Evolutionary conservation across 2,329 filamentous ascomycete genomes (phyloP).

Genomic region (Talaromyces sp.): DNA sequence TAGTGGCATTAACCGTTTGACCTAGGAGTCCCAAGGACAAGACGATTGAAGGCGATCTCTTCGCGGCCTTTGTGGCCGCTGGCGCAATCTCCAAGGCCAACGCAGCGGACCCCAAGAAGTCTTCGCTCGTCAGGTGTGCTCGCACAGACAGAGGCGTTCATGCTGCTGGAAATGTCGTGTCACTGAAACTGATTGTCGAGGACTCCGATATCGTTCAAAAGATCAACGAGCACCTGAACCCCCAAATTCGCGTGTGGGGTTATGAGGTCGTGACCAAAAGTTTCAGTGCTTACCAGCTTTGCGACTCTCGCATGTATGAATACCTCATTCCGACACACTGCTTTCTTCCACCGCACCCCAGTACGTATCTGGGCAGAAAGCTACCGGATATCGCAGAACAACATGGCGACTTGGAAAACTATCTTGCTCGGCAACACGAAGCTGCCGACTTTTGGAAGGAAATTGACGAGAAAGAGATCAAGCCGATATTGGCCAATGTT

Average conservation of each 20-base stretch:
- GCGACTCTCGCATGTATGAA: slow-evolving; percentile 95
- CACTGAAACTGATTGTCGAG: slow-evolving; percentile 91
- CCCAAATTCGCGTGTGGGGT: slow-evolving; percentile 93
- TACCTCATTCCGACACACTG: slow-evolving; percentile 93
- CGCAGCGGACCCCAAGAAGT: slow-evolving; percentile 94
- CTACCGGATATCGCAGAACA: slow-evolving; percentile 73
- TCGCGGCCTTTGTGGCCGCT: slow-evolving; percentile 83
- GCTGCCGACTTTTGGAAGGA: slow-evolving; percentile 77
- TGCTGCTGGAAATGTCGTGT: slow-evolving; percentile 91
- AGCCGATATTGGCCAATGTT: slow-evolving; percentile 55
- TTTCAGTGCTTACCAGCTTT: slow-evolving; percentile 92
- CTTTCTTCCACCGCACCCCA: slow-evolving; percentile 85
- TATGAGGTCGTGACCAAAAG: slow-evolving; percentile 82
- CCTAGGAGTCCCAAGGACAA: slow-evolving; percentile 60
- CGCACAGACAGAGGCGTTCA: slow-evolving; percentile 97
- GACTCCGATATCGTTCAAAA: slow-evolving; percentile 81
- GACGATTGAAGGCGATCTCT: slow-evolving; percentile 94
- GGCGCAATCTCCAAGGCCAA: slow-evolving; percentile 96
- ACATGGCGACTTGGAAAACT: slow-evolving; percentile 65
- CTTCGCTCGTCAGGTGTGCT: slow-evolving; percentile 86
- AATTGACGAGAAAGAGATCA: slow-evolving; percentile 74
- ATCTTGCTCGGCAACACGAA: slow-evolving; percentile 67
- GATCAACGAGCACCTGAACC: slow-evolving; percentile 79
- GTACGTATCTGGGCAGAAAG: slow-evolving; percentile 78
- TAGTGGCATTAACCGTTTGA: neutral